Evolutionary conservation across 2,329 filamentous ascomycete species (phyloP).

Genomic region (Colletotrichum lini): DNA sequence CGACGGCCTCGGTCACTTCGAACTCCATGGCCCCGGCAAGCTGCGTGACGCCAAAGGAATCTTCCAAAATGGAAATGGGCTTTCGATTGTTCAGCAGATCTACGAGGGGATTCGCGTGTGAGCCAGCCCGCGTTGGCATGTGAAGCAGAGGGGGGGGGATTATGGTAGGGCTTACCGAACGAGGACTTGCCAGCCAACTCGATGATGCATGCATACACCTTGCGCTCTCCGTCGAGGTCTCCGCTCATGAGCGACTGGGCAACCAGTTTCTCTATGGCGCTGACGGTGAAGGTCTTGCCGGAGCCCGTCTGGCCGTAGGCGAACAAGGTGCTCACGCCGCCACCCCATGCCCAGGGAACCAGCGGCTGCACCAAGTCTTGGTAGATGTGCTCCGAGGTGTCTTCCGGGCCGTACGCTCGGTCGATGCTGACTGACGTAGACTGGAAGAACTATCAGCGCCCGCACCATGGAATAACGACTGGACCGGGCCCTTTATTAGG

Average conservation of each 20-base stretch:
- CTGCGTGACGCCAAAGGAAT: conserved; percentile 60
- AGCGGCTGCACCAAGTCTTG: conserved; percentile 56
- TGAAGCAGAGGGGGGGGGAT: no score
- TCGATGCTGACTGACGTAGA: conserved; percentile 55
- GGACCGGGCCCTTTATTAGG: neutral
- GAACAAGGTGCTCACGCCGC: conserved; percentile 64
- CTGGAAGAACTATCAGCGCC: conserved; percentile 40
- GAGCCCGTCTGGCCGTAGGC: conserved; percentile 65
- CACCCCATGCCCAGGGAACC: conserved; percentile 61
- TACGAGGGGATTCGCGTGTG: conserved; percentile 8
- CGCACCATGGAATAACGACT: neutral
- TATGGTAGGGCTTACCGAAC: conserved; percentile 44
- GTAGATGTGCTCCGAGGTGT: conserved; percentile 58
- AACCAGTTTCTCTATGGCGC: conserved; percentile 57
- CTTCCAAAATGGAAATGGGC: conserved; percentile 60
- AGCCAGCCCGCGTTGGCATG: neutral
- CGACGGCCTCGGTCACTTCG: conserved; percentile 47
- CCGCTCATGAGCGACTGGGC: conserved; percentile 52
- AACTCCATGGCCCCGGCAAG: conserved; percentile 60
- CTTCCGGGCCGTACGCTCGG: conserved; percentile 52
- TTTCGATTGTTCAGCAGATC: conserved; percentile 60
- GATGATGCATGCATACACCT: conserved; percentile 55
- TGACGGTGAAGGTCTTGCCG: conserved; percentile 63
- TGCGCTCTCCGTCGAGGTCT: conserved; percentile 46
- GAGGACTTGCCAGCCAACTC: conserved; percentile 57